These are phyloP conservation scores for Fusarium camptoceras DNA, from an alignment of 2,329 filamentous ascomycete species.

Conservation along the genomic window DNA sequence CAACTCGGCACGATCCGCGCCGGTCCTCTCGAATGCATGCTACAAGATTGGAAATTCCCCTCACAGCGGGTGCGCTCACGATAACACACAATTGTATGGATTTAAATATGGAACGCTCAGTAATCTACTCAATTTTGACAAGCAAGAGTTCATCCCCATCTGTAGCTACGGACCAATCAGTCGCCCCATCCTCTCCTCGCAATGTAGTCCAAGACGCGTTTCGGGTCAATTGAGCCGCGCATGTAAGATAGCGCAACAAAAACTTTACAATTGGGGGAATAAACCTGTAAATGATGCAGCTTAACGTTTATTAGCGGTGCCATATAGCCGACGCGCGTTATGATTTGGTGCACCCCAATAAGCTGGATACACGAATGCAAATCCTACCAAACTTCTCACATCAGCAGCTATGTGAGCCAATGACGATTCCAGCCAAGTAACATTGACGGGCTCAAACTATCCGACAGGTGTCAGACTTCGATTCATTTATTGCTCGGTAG, in stretches of 20 bases:
- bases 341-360: background rate
- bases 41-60: too few relatives aligned
- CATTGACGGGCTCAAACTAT: background rate
- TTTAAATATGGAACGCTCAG: too few relatives aligned
- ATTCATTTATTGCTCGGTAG: too few relatives aligned
- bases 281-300: accelerated
- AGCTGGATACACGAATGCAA: background rate
- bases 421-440: background rate
- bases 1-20: background rate
- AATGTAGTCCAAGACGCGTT: too few relatives aligned
- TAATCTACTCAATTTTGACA: too few relatives aligned
- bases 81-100: too few relatives aligned
- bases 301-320: background rate
- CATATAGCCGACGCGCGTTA: background rate
- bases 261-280: background rate
- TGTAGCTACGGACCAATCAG: too few relatives aligned
- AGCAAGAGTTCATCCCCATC: too few relatives aligned
- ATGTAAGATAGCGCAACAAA: background rate
- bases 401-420: background rate
- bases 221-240: background rate
- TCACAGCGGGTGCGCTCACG: too few relatives aligned
- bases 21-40: too few relatives aligned
- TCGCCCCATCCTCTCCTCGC: too few relatives aligned
- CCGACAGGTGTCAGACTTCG: background rate
- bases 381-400: background rate